Base-by-base conservation (phyloP, 192 early-diverging fungal species). In the Rhizoclosmatium sp. region DNA sequence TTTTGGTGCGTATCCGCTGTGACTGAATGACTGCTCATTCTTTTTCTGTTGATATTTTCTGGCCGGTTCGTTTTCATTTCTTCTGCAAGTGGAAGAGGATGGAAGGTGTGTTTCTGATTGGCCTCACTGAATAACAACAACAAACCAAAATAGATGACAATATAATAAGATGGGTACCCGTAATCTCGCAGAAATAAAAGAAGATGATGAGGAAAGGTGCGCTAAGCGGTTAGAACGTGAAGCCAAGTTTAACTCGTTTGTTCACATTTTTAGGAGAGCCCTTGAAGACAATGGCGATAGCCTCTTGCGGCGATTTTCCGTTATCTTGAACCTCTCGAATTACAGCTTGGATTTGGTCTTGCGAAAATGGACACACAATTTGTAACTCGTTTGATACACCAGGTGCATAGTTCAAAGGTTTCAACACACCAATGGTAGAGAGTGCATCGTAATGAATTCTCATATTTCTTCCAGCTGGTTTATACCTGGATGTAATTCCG, bases 401-500 rank as follows among this genome's bases (percentile, higher is more conserved):
- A 48, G 77, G 77, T 31, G 41, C 56, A 65, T 77, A 77, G 7
- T 64, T 64, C 7, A 78, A 60, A 2, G 65, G 23, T 44, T 71
- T 70, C n/a, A 78, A 41, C 3, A 60, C 10, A 1, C 9, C 4
- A 61, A 78, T 65, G 2, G 67, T 69, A 45, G 51, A 56, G 10
- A 21, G 21, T 3, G 77, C 65, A 4, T 41, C n/a, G 58, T 78
- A 78, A 45, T 56, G 21, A 48, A 78, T 70, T 45, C 62, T 41
- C 59, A 75, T 60, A 10, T 16, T 10, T 23, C 59, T 5, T 41
- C 54, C 49, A 44, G 67, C 21, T 4, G 54, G 58, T 3, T 45
- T 31, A 31, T 59, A 67, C 41, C 65, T 44, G 21, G 54, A 58
- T 0, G 68, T 78, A 42, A 78, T 59, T 47, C 68, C 68, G 68